Evolutionary conservation across 768 basidiomycete species (phyloP).

Genomic region (Asterophora lycoperdoides): DNA sequence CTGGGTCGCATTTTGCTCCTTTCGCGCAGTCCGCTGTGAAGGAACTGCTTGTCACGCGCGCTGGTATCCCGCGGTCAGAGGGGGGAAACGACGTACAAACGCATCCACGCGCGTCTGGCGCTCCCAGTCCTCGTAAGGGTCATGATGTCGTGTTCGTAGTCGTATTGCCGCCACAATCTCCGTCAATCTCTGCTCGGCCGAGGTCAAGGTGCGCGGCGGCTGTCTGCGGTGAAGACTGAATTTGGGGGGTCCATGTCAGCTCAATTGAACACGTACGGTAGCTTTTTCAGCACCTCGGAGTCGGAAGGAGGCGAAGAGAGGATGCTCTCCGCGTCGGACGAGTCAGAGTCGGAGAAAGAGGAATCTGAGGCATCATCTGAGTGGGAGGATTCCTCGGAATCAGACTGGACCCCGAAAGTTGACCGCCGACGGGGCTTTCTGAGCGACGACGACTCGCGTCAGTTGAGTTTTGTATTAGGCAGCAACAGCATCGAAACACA

Average conservation of each 20-base stretch:
- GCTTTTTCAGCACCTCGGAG: constrained; percentile 32
- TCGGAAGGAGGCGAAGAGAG: constrained; percentile 26
- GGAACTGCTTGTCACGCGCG: neutral
- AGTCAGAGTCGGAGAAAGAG: constrained; percentile 33
- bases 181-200: constrained; percentile 37
- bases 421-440: constrained; percentile 36
- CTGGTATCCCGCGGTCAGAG: no score
- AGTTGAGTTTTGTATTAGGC: neutral
- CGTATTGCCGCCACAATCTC: constrained; percentile 50
- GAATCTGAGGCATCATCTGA: constrained; percentile 27
- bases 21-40: constrained; percentile 41
- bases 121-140: constrained; percentile 59
- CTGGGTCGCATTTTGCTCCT: constrained; percentile 32
- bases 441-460: neutral
- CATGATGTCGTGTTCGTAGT: constrained; percentile 45
- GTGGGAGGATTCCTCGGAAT: constrained; percentile 37
- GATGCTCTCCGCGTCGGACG: constrained; percentile 20
- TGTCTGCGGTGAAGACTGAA: constrained; percentile 16
- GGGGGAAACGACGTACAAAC: constrained; percentile 34
- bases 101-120: constrained; percentile 47
- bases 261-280: constrained; percentile 27
- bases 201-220: constrained; percentile 23
- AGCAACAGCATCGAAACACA: neutral
- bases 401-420: constrained; percentile 52
- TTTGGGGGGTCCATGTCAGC: neutral